Evolutionary conservation across 148 eudicot species (phyloP), one percentile per base, ranked within the genome.

Genomic region (Diospyros kaki): DNA sequence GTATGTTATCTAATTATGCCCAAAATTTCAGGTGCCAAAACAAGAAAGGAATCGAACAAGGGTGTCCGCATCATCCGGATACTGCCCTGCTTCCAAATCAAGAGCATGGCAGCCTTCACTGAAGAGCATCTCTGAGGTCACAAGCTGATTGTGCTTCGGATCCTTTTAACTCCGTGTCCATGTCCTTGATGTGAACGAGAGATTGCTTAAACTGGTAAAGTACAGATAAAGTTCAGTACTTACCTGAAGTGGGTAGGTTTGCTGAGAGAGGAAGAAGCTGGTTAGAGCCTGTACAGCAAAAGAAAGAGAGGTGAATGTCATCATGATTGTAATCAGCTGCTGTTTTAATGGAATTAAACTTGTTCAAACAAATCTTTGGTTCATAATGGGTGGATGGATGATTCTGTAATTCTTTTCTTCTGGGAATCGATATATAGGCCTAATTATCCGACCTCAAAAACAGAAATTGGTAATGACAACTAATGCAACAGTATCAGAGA

Each of bases 101-200:
- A 96, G 87, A 79, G 73, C 78, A 81, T 96, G 99, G 99, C 97
- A 91, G 59, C 99, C 99, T 56, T 80, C 91, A 58, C 77, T 96
- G 62, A 79, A 78, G 15, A 92, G 97, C 88, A 96, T 96, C 63
- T 91, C 97, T 44, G 99, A 96, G 82, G 81, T 85, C 73, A 81
- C 75, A 81, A 94, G 90, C 84, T 94, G 84, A 90, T 43, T 60
- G 2, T 7, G 18, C 58, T 82, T 58, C 75, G 61, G 77, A 66
- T 72, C 71, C 59, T 70, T 59, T 56, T 65, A 64, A 69, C 55
- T 74, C 41, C 71, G 6, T 67, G 8, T 68, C 14, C 60, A 28
- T n/a, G 61, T 68, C 13, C 71, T 54, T 44, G 40, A 10, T 5
- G 6, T 13, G 9, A 45, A 81, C 83, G 81, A 10, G 68, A 44